Evolutionary conservation across 495 filamentous ascomycete species (phyloP), one percentile per base, ranked within the genome.

Genomic region (Aspergillus haitiensis): DNA sequence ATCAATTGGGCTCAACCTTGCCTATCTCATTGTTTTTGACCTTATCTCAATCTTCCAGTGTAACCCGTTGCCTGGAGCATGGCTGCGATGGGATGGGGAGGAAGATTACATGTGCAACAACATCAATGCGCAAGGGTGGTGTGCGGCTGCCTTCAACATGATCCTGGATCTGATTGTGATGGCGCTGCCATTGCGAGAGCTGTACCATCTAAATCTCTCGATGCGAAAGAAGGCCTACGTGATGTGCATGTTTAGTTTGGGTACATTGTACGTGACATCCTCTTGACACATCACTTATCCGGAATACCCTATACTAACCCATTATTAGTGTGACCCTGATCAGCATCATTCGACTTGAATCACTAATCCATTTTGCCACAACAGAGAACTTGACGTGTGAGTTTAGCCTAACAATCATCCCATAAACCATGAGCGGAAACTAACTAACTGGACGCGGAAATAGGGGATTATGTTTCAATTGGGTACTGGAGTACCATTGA

Each of bases 1-100:
- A 16, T 58, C 75, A 5, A 72, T 81, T 37, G 65, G 63, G 4
- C 34, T 81, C 1, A 76, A 78, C 44, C 55, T 74, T 1, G 10
- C 70, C 3, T 77, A 78, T 54, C 62, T 77, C 27, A 51, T 75
- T 8, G 60, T 71, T 7, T 79, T 74, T 40, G 63, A 81, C 5
- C 40, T 83, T 31, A 67, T 74, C 0, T 70, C 69, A 1, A 70
- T 72, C 9, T 75, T 82, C 33, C 66, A 76, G 39, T 84, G 81
- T 61, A 46, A 46, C 6, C 79, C 79, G 7, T 51, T 81, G 8
- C 44, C 39, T 8, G 72, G 72, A 37, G 75, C 72, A 47, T 81
- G 78, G 78, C 67, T 62, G 2, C 60, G 62, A 31, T 79, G 76
- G 76, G 73, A 77, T 54, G 69, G 64, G 10, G 63, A 72, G 50